Conservation (phyloP, 139 green algal genomes). For the Closterium sp. region DNA sequence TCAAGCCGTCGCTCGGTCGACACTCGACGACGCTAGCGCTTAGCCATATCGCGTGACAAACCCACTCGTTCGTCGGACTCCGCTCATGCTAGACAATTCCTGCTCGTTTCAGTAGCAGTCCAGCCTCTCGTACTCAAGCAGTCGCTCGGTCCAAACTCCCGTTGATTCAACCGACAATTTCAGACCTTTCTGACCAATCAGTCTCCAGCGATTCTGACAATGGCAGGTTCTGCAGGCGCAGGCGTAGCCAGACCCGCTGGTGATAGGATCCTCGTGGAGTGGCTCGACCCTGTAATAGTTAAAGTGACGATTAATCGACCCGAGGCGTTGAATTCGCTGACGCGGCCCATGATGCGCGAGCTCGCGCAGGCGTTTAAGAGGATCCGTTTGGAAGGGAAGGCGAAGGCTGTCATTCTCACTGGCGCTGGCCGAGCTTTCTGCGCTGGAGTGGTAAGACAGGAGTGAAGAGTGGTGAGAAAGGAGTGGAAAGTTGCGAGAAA, state of each 20-base stretch:
- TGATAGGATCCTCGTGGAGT: neutral
- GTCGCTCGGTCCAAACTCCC: too few relatives aligned
- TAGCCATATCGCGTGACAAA: too few relatives aligned
- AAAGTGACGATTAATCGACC: constrained; percentile 49
- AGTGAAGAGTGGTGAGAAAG: neutral
- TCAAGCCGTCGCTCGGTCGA: too few relatives aligned
- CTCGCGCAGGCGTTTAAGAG: constrained; percentile 34
- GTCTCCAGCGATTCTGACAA: neutral
- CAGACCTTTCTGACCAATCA: too few relatives aligned
- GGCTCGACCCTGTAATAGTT: neutral
- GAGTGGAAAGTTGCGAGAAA: neutral
- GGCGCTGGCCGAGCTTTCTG: constrained; percentile 50
- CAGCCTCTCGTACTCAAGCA: too few relatives aligned
- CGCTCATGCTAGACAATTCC: too few relatives aligned
- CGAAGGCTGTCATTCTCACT: constrained; percentile 43
- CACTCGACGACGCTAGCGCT: too few relatives aligned
- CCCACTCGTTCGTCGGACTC: too few relatives aligned
- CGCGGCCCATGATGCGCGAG: constrained; percentile 35
- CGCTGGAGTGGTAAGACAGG: constrained; percentile 42
- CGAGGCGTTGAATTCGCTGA: constrained; percentile 50
- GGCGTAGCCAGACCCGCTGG: neutral
- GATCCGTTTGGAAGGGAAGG: constrained; percentile 13
- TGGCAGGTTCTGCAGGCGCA: neutral
- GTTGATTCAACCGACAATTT: too few relatives aligned
- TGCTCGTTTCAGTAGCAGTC: too few relatives aligned